Percentiles rank a stretch among this genome's conserved stretches.
Conservation (phyloP, 78 protist genomes). For the Dictyostelium capitatum region DNA sequence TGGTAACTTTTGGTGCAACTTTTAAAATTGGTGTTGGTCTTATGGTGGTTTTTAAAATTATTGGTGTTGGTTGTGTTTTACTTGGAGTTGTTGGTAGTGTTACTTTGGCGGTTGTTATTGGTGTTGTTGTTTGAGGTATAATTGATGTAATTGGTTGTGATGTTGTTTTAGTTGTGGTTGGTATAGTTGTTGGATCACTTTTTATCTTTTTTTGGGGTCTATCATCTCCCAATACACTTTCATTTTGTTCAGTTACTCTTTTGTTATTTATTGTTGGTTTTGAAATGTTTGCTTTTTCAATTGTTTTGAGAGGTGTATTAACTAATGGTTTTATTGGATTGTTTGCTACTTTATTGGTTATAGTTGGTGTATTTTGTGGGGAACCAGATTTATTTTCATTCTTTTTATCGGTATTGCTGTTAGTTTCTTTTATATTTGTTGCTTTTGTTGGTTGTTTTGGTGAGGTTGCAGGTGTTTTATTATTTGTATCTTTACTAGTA, state of each 20-base stretch:
- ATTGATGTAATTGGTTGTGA: too few species aligned
- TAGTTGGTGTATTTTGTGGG: neutral
- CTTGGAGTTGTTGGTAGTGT: too few species aligned
- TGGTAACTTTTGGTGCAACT: neutral
- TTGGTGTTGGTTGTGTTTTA: neutral
- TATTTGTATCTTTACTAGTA: neutral
- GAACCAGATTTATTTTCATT: neutral
- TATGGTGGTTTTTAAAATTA: neutral
- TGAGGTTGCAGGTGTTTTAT: too few species aligned
- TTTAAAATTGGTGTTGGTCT: neutral
- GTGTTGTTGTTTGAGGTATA: too few species aligned
- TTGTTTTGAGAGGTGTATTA: too few species aligned
- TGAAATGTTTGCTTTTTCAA: neutral
- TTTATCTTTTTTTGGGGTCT: constrained; percentile 1
- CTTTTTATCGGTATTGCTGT: neutral
- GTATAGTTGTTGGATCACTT: neutral
- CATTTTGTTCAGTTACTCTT: neutral
- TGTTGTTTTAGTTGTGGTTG: too few species aligned
- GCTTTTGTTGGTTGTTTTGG: neutral
- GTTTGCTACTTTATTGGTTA: too few species aligned
- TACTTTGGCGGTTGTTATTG: too few species aligned
- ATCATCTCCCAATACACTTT: neutral
- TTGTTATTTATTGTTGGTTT: neutral
- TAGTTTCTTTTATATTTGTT: neutral
- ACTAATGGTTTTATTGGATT: too few species aligned